These are phyloP conservation scores for Sporothrix curviconia DNA, from an alignment of 2,329 filamentous ascomycete species.

Conservation along the genomic window DNA sequence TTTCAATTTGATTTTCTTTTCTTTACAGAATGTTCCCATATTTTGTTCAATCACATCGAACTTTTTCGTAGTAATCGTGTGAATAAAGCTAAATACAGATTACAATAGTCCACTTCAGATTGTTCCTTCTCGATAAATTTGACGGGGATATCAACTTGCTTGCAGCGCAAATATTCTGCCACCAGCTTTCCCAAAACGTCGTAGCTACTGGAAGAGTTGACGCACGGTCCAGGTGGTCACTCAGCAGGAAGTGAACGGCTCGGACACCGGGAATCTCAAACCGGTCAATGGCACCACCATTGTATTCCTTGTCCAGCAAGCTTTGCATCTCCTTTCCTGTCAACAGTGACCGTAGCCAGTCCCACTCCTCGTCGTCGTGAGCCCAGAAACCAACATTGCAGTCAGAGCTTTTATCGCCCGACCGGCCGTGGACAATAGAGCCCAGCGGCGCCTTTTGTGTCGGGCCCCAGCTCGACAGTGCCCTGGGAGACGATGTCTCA, in stretches of 20 bases:
- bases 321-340: conserved; percentile 22
- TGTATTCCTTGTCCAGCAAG: conserved; percentile 20
- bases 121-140: background rate
- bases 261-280: conserved; percentile 15
- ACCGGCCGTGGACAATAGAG: conserved; percentile 30
- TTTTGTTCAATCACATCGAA: too few species aligned
- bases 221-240: conserved; percentile 40
- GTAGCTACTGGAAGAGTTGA: conserved; percentile 35
- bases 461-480: conserved; percentile 20
- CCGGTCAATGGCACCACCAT: conserved; percentile 18
- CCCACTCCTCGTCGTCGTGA: conserved; percentile 32
- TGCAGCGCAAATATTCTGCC: conserved; percentile 34
- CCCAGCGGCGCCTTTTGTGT: conserved; percentile 25
- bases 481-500: conserved; percentile 18
- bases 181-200: conserved; percentile 42
- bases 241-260: too few species aligned
- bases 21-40: too few species aligned
- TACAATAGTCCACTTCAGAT: background rate
- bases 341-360: conserved; percentile 33
- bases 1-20: background rate
- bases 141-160: background rate
- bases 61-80: too few species aligned
- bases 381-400: conserved; percentile 37
- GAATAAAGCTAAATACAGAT: background rate
- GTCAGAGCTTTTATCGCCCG: conserved; percentile 34